Evolutionary conservation across 768 basidiomycete genomes (phyloP), one percentile per base, ranked within the genome.

Genomic region (Rhodotorula graminis): DNA sequence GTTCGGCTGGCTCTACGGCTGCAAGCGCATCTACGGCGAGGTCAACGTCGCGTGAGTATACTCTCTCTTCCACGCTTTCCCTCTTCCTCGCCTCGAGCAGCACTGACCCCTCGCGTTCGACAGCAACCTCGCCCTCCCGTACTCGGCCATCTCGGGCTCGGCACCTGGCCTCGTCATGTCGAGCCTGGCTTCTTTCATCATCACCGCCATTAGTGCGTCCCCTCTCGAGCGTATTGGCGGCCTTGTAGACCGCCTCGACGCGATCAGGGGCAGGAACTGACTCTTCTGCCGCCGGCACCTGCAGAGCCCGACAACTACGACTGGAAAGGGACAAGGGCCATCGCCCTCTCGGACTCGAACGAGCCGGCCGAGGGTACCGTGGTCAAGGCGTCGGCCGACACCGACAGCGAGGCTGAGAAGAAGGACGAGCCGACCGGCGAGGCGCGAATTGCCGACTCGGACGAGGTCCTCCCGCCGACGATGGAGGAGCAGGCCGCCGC

Each of bases 301-400:
- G 11, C 61, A 69, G 65, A 37, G 84, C 90, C 91, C 0, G 92
- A 89, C 60, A 81, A 91, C 78, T 94, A 88, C 75, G 87, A 93
- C 82, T 96, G 91, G 81, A 85, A 85, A n/a, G 81, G 84, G 21
- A 95, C 92, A 0, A 87, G 93, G 16, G 85, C 86, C 0, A 90
- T 96, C 81, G 93, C 59, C 78, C 82, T 74, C n/a, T 47, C 63
- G 46, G 61, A 74, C 47, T 60, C 59, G 59, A 64, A 71, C 60
- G 42, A 67, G 37, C 71, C 73, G 50, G 44, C 52, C 56, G 64
- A 65, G 40, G 47, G 59, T 74, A 76, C 53, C 75, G 80, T 47
- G 46, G 73, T 23, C 31, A 46, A 46, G 67, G 65, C 55, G 61
- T 67, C 81, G n/a, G 81, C 84, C 67, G 62, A 65, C n/a, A 67